Evolutionary conservation across 495 filamentous ascomycete genomes (phyloP), one percentile per base, ranked within the genome.

Genomic region (Penicillium canariense): DNA sequence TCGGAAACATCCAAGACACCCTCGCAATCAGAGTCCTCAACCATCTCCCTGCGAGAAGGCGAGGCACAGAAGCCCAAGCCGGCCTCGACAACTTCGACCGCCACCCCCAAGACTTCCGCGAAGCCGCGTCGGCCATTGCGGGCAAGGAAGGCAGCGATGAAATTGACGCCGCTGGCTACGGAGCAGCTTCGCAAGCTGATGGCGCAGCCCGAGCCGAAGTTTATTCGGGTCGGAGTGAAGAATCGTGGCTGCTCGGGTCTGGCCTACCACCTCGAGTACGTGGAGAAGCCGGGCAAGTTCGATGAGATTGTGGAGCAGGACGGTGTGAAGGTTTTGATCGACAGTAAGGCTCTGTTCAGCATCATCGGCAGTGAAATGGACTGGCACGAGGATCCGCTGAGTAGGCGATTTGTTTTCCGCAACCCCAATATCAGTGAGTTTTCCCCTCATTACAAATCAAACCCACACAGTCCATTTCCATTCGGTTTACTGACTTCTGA

Each of bases 331-430:
- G 95, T 98, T 28, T 64, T 98, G 70, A 90, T 98, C 49, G 94
- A 98, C 73, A 91, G 88, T 74, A 97, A 96, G 74, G 94, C 94
- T 54, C 75, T 98, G 53, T 94, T 98, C 62, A 96, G 90, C 66
- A 96, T 98, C 38, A 96, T 98, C 68, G 94, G 95, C 8, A 96
- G 89, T 61, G 94, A 97, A 78, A 98, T 98, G 94, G 94, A 98
- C 66, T 98, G 92, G 93, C 82, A 93, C 2, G 92, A 97, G 72
- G 95, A 97, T 63, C 95, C 93, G 71, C 68, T 98, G 62, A 95
- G 84, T 67, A 80, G 86, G 65, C 77, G 87, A 61, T 98, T 98
- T 75, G 85, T 96, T 55, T 98, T 98, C 72, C 83, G 83, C 65
- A 98, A 98, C 72, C 94, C 94, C 27, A 98, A 98, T 68, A 97